Base-by-base conservation (phyloP, 2,329 filamentous ascomycete species). In the Stachybotrys elegans region DNA sequence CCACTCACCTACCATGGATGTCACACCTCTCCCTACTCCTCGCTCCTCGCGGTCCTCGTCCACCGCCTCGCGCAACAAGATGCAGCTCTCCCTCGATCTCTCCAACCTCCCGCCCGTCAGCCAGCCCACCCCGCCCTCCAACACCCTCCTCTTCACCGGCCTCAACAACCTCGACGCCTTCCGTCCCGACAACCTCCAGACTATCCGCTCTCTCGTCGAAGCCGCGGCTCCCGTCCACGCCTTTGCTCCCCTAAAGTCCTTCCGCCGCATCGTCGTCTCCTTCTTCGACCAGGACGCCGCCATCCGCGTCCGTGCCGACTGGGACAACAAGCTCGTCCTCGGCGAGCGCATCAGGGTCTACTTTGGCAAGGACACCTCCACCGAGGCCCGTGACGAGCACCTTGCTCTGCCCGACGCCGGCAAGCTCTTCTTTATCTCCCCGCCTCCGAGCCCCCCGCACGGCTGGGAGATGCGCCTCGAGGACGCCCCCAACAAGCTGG, bases 141-240 rank as follows among this genome's bases (percentile, higher is more conserved):
- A 93, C 71, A 93, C 88, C 0, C 81, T 93, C 45, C 80, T 93
- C 58, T 84, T 93, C 60, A 93, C 88, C 57, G 89, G 89, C 69
- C 79, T 93, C 48, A 71, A 83, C 58, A 79, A 88, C 52, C 68
- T 75, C 47, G 81, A 85, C 57, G 82, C 89, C 69, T 93, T 92
- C 74, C 73, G 79, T 46, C 73, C 85, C 16, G 76, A 84, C 49
- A 89, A 88, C 66, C 75, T 92, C 47, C 78, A 85, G 56, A 81
- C 78, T 48, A 86, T 92, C 57, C 83, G 82, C 60, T 75, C 82
- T 43, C 79, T 88, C 47, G 83, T 93, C 62, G 71, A 78, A 57
- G 65, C 77, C 40, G 80, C 83, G n/a, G 84, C 85, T 3, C 75
- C 81, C 41, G 81, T 92, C 51, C 83, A 88, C 67, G 81, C 84